Percentiles rank a stretch among this genome's conserved stretches.
Conservation (phyloP, 768 basidiomycete genomes). For the Auriscalpium orientale region DNA sequence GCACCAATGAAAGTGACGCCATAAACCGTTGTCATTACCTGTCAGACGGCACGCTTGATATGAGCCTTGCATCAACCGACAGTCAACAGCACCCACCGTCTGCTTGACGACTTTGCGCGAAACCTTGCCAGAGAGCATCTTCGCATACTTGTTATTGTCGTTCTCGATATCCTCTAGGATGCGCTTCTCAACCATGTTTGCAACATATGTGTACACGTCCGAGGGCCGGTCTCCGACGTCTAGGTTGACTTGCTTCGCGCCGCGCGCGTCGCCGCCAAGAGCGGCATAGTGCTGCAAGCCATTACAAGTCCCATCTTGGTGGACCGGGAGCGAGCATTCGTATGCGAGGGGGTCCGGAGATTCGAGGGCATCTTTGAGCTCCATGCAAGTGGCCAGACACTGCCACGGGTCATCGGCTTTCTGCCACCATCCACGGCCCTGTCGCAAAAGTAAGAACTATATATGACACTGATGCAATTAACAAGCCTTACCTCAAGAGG, state of each 20-base stretch:
- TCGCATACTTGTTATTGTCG: constrained; percentile 41
- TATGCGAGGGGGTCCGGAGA: constrained; percentile 53
- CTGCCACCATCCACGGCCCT: constrained; percentile 85
- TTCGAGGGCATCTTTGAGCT: constrained; percentile 73
- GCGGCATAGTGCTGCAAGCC: constrained; percentile 98
- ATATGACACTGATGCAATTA: background rate
- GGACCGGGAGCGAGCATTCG: constrained; percentile 75
- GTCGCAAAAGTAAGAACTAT: constrained; percentile 2
- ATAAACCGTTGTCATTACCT: constrained; percentile 99
- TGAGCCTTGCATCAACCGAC: background rate
- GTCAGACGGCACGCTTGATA: background rate
- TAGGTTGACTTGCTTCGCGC: constrained; percentile 91
- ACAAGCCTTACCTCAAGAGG: constrained; percentile 59
- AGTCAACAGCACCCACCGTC: constrained; percentile 47
- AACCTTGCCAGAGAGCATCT: constrained; percentile 66
- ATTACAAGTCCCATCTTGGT: constrained; percentile 98
- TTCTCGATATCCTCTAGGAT: constrained; percentile 45
- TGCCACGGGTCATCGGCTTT: constrained; percentile 97
- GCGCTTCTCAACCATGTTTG: constrained; percentile 70
- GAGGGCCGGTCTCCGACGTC: constrained; percentile 77
- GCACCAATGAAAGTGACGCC: constrained; percentile 96
- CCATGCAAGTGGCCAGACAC: constrained; percentile 87
- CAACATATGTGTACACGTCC: constrained; percentile 93
- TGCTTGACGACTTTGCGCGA: constrained; percentile 96
- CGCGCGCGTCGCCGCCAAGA: constrained; percentile 83